Conservation (phyloP, 257 asterid species). For the Vinca minor region DNA sequence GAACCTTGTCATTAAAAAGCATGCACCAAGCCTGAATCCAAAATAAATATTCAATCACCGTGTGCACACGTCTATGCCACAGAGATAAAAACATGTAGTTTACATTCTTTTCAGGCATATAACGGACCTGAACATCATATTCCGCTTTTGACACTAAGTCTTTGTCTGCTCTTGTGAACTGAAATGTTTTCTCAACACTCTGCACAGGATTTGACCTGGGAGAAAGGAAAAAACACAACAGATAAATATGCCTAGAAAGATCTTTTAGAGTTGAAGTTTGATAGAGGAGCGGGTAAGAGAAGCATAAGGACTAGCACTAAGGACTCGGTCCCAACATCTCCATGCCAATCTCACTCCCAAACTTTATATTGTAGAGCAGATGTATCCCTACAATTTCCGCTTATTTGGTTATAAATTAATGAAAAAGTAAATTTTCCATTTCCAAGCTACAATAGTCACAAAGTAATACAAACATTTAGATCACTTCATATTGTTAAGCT, state of each 20-base stretch:
- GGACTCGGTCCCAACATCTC: not conserved
- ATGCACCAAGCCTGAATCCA: constrained; percentile 84
- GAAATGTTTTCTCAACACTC: constrained; percentile 81
- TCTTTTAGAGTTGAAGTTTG: not conserved
- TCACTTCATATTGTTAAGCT: no score
- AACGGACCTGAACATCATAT: constrained; percentile 80
- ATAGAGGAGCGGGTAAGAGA: not conserved
- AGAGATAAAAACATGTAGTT: not conserved
- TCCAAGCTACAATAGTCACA: not conserved
- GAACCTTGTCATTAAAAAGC: constrained; percentile 92
- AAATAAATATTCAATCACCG: constrained; percentile 5
- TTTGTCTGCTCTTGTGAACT: constrained; percentile 69
- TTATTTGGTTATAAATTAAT: not conserved
- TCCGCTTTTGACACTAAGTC: constrained; percentile 77
- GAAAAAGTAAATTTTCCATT: not conserved
- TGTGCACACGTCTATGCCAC: not conserved
- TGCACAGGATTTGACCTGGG: constrained; percentile 74
- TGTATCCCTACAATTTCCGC: not conserved
- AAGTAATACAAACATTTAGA: not conserved
- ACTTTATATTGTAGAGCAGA: not conserved
- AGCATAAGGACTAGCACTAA: not conserved
- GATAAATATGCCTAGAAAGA: no score
- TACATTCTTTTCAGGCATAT: not conserved
- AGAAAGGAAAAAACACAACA: constrained; percentile 11
- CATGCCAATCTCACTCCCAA: not conserved